Base-by-base conservation (phyloP, 495 filamentous ascomycete genomes). In the Lophiostoma macrostomum region DNA sequence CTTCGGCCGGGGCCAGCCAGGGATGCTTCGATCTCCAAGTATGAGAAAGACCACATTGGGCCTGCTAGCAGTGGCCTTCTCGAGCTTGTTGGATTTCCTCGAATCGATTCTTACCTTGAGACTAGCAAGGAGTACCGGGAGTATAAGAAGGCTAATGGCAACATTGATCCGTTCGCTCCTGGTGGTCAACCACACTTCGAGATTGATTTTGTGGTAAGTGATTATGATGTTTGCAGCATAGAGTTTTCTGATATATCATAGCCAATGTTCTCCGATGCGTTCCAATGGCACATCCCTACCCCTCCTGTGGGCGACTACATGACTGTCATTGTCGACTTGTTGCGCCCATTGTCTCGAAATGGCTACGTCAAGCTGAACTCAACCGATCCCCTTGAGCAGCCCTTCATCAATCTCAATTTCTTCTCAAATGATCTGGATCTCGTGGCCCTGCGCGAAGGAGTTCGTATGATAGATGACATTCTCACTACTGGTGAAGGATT, bases 171-270 rank as follows among this genome's bases (percentile, higher is more conserved):
- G 10, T 82, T 83, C 57, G 75, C 77, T 5, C 81, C 82, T 5
- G 75, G 61, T 25, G 76, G 75, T 20, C 79, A 84, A 61, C 80
- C 80, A 34, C 80, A 84, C 62, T 83, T 84, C 58, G 80, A 85
- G 70, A 72, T 85, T 45, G 80, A 83, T 61, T 84, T 84, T 50
- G 76, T 83, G 10, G n/a, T n/a, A n/a, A n/a, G n/a, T n/a, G n/a
- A n/a, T n/a, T n/a, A n/a, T n/a, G n/a, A n/a, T n/a, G n/a, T 22
- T 40, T 32, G 30, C 25, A 22, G 19, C n/a, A 1, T 11, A 0
- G 6, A 11, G 11, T 7, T 27, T 42, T 16, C 12, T 7, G 11
- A 1, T 24, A 18, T 7, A 20, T 51, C n/a, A 20, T 28, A 56
- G 38, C 70, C 74, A 43, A 75, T 82, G 70, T 84, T 82, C 65